These are phyloP conservation scores for Curvularia verruculosa DNA, from an alignment of 2,329 filamentous ascomycete species.

Conservation along the genomic window DNA sequence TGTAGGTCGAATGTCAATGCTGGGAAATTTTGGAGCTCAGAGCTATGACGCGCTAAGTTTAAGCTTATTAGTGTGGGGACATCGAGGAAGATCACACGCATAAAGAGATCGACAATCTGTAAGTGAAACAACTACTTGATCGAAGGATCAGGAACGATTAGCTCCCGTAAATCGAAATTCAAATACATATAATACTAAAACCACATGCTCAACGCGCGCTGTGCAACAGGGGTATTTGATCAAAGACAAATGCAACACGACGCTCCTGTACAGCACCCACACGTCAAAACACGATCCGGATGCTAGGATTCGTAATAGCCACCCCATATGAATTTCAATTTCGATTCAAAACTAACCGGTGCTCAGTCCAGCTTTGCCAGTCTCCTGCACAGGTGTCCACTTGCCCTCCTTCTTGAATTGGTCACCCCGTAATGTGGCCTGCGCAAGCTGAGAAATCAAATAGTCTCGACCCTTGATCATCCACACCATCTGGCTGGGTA, in stretches of 20 bases:
- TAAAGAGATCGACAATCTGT: not conserved
- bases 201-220: not conserved
- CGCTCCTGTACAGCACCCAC: not conserved
- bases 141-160: not conserved
- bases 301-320: not conserved
- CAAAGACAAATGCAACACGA: conserved; percentile 4
- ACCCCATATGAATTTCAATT: not conserved
- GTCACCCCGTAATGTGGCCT: conserved; percentile 36
- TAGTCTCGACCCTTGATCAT: conserved; percentile 54
- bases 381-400: conserved; percentile 39
- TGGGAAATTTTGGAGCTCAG: conserved; percentile 37
- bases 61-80: conserved; percentile 24
- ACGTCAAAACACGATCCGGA: not conserved
- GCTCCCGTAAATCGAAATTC: not conserved
- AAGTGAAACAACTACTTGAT: not conserved
- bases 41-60: conserved; percentile 31
- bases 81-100: conserved; percentile 5
- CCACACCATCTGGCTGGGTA: conserved; percentile 52
- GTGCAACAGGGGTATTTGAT: conserved; percentile 5
- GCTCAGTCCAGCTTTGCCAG: conserved; percentile 32
- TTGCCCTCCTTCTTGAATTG: conserved; percentile 46
- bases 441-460: conserved; percentile 39
- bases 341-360: conserved; percentile 16
- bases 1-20: conserved; percentile 3
- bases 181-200: not conserved